phyloP scores from a whole-genome alignment of 306 rosid species.

The Ochetophila trinervis region DNA sequence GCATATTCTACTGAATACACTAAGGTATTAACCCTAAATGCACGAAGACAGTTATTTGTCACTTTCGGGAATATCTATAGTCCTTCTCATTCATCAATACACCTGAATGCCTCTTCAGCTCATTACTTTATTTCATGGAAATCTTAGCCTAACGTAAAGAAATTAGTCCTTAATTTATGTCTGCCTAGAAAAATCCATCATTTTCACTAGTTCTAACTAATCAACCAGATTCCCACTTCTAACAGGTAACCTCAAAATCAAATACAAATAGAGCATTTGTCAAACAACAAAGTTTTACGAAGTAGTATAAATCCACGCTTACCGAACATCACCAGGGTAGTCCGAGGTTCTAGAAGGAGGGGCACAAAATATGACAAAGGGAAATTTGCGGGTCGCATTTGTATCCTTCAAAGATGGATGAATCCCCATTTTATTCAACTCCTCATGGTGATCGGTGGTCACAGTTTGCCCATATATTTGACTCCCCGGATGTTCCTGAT shows the following conservation, averaged over 20 bases:
- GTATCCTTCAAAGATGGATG: slow-evolving; percentile 70
- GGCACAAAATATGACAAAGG: slow-evolving; percentile 81
- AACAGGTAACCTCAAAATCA: not conserved
- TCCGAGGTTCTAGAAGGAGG: slow-evolving; percentile 73
- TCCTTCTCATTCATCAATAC: not conserved
- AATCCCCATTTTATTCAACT: slow-evolving; percentile 64
- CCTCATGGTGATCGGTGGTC: slow-evolving; percentile 75
- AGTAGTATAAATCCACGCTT: slow-evolving; percentile 12
- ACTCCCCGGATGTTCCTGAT: slow-evolving; percentile 69
- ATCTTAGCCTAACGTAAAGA: not conserved
- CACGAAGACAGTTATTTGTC: not conserved
- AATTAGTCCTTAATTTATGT: not conserved
- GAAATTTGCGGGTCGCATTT: slow-evolving; percentile 41
- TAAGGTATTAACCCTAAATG: too few species aligned
- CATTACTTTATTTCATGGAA: not conserved
- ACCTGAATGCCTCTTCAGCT: not conserved
- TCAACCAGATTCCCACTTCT: not conserved
- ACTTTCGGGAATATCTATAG: not conserved
- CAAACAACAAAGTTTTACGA: not conserved
- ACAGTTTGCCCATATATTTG: slow-evolving; percentile 80
- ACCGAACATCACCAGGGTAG: slow-evolving; percentile 81
- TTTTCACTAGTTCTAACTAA: too few species aligned
- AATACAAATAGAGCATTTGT: too few species aligned
- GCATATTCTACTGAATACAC: not conserved
- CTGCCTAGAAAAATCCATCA: not conserved